Conservation (phyloP, 495 filamentous ascomycete genomes). For the Niebla homalea region DNA sequence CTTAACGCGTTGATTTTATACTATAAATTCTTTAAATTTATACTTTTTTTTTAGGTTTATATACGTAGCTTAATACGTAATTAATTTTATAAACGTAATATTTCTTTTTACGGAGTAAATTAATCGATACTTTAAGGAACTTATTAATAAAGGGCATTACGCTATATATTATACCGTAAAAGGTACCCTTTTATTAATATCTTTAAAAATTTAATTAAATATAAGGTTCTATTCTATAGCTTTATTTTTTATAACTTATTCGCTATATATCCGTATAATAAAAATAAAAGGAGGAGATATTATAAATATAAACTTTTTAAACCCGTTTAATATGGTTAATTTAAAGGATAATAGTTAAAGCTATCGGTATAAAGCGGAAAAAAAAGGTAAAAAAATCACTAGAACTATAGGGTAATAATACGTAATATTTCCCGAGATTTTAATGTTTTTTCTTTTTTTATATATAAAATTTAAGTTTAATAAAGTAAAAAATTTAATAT, state of each 20-base stretch:
- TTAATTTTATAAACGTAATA: not conserved
- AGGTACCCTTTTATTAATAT: not conserved
- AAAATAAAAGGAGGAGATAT: not conserved
- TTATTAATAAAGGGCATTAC: not conserved
- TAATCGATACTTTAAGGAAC: not conserved
- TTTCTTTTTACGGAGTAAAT: too few species aligned
- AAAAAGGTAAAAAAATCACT: too few species aligned
- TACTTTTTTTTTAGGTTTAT: not conserved
- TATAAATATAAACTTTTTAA: not conserved
- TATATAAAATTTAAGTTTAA: not conserved
- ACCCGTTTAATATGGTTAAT: not conserved
- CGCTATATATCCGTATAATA: not conserved
- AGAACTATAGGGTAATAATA: too few species aligned
- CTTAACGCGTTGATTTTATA: not conserved
- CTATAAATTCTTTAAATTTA: slow-evolving; percentile 1
- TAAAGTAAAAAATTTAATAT: not conserved
- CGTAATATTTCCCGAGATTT: too few species aligned
- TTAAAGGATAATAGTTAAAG: not conserved
- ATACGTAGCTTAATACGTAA: not conserved
- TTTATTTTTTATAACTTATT: not conserved
- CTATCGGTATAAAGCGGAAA: not conserved
- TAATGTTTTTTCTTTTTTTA: not conserved
- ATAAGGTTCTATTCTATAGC: not conserved
- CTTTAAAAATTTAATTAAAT: not conserved
- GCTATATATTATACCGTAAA: not conserved